phyloP scores from a whole-genome alignment of 2,329 filamentous ascomycete genomes.

The Cordyceps cicadae region DNA sequence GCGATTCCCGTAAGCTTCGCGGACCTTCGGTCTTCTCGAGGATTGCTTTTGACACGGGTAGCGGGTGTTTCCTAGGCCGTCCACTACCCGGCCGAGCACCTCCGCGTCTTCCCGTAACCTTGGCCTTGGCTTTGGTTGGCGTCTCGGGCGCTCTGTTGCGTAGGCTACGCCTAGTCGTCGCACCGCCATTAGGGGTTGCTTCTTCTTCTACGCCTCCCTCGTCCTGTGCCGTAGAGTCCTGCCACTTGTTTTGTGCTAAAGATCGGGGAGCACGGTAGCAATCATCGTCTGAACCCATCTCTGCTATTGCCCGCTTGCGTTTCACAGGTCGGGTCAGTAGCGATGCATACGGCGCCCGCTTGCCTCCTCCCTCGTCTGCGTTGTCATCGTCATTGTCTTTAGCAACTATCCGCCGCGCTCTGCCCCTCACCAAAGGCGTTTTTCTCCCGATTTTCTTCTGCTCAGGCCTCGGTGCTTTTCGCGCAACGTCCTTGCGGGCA shows the following conservation, averaged over 20 bases:
- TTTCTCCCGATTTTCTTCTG: conserved; percentile 18
- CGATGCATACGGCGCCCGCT: not conserved
- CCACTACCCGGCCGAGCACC: conserved; percentile 31
- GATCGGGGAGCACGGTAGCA: not conserved
- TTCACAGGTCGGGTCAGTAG: not conserved
- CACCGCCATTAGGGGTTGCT: conserved; percentile 10
- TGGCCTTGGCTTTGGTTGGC: conserved; percentile 18
- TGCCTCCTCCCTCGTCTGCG: not conserved
- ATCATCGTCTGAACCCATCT: not conserved
- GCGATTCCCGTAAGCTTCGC: not conserved
- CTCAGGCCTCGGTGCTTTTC: conserved; percentile 18
- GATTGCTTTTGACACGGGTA: conserved; percentile 16
- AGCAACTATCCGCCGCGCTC: conserved; percentile 14
- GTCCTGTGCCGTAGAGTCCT: conserved; percentile 4
- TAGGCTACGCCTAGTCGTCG: not conserved
- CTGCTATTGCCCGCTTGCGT: conserved; percentile 6
- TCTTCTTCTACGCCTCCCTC: conserved; percentile 14
- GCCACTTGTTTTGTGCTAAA: not conserved
- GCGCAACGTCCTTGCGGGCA: conserved; percentile 16
- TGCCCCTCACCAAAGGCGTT: conserved; percentile 17
- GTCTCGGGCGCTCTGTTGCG: conserved; percentile 18
- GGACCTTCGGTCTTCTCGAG: not conserved
- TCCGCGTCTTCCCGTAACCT: conserved; percentile 28
- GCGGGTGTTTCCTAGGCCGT: conserved; percentile 31
- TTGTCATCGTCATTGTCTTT: not conserved